Evolutionary conservation across 306 rosid species (phyloP).

Genomic region (Rosa rugosa): DNA sequence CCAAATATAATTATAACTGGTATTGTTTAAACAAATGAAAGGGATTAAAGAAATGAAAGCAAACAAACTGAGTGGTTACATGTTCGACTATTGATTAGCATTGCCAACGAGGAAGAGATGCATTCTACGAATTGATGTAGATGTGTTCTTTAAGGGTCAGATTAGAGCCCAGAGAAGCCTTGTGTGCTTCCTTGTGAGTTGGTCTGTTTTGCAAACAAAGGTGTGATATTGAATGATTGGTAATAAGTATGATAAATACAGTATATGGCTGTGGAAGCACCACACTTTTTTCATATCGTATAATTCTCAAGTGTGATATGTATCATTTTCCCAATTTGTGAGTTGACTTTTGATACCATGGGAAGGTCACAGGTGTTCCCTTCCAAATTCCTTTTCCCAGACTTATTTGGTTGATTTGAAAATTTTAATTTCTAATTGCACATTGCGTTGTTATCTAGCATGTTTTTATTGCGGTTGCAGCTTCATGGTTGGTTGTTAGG

Average conservation of each 20-base stretch:
- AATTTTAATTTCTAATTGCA: not conserved
- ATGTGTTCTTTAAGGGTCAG: not conserved
- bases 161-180: not conserved
- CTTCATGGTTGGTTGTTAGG: not conserved
- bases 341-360: not conserved
- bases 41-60: not conserved
- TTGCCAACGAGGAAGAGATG: slow-evolving; percentile 5
- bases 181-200: not conserved
- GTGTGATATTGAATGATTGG: not conserved
- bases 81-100: not conserved
- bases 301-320: not conserved
- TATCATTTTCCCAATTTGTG: not conserved
- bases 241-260: not conserved
- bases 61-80: not conserved
- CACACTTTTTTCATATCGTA: not conserved
- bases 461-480: not conserved
- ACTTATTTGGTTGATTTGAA: not conserved
- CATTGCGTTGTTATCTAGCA: not conserved
- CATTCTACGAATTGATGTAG: not conserved
- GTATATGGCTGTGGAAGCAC: not conserved
- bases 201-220: not conserved
- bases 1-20: not conserved
- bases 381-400: not conserved
- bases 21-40: not conserved
- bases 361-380: not conserved